These are phyloP conservation scores for Noccaea bulbosa DNA, from an alignment of 345 rosid genomes.

Conservation along the genomic window DNA sequence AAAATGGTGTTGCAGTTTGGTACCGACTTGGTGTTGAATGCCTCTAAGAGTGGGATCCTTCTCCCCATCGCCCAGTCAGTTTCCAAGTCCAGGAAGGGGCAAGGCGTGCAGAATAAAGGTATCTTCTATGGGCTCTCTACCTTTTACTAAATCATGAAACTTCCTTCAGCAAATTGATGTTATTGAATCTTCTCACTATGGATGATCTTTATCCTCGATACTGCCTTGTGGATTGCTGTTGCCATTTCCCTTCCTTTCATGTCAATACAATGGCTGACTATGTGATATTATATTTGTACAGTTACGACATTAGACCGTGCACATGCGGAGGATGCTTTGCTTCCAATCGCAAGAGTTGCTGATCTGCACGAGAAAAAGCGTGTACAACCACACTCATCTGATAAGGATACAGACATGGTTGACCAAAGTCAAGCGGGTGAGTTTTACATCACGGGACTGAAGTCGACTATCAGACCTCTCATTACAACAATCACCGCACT, in stretches of 20 bases:
- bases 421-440: constrained; percentile 61
- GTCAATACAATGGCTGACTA: constrained; percentile 39
- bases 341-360: constrained; percentile 66
- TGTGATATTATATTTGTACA: constrained; percentile 47
- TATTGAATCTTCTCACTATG: constrained; percentile 4
- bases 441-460: constrained; percentile 21
- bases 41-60: constrained; percentile 77
- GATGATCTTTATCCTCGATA: constrained; percentile 16
- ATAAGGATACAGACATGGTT: constrained; percentile 52
- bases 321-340: constrained; percentile 81
- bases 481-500: background rate
- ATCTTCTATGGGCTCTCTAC: constrained; percentile 26
- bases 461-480: constrained; percentile 2
- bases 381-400: constrained; percentile 46
- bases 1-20: constrained; percentile 73
- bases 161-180: constrained; percentile 10
- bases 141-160: constrained; percentile 18
- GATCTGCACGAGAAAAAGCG: constrained; percentile 50
- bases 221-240: constrained; percentile 5
- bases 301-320: constrained; percentile 91
- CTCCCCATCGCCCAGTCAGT: constrained; percentile 61
- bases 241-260: background rate
- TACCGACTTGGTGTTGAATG: constrained; percentile 55
- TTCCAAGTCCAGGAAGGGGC: constrained; percentile 58
- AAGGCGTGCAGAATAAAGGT: constrained; percentile 61